Evolutionary conservation across 371 early-diverging fungal genomes (phyloP).

Genomic region (Mucor plumbeus): DNA sequence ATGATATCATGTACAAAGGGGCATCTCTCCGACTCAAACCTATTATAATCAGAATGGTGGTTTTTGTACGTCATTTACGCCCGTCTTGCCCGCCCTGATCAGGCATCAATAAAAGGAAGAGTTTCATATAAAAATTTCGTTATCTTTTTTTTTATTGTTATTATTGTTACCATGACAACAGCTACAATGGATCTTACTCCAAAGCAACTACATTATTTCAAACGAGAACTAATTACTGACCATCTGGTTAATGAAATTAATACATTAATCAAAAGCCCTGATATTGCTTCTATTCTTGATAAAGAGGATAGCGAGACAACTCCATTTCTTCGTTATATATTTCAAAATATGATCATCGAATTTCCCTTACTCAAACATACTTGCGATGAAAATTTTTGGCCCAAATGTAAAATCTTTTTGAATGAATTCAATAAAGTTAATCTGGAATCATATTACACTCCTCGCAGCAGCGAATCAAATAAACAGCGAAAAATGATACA

Average conservation of each 20-base stretch:
- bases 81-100: neutral
- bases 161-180: neutral
- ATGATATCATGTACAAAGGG: neutral
- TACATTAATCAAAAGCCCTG: slow-evolving; percentile 10
- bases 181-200: slow-evolving; percentile 27
- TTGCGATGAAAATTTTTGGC: slow-evolving; percentile 42
- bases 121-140: slow-evolving; percentile 2
- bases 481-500: slow-evolving; percentile 38
- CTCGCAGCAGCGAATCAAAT: slow-evolving; percentile 27
- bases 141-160: slow-evolving; percentile 12
- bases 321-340: slow-evolving; percentile 45
- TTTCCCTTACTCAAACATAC: slow-evolving; percentile 49
- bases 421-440: slow-evolving; percentile 41
- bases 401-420: slow-evolving; percentile 41
- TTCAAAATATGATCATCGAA: slow-evolving; percentile 39
- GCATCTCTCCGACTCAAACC: slow-evolving; percentile 1
- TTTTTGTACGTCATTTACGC: slow-evolving; percentile 6
- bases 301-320: slow-evolving; percentile 1
- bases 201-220: slow-evolving; percentile 35
- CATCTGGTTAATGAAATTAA: slow-evolving; percentile 24
- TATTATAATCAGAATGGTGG: slow-evolving; percentile 3
- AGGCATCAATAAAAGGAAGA: slow-evolving; percentile 6
- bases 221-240: slow-evolving; percentile 29
- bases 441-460: slow-evolving; percentile 30
- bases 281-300: slow-evolving; percentile 12